These are phyloP conservation scores for Tuber aestivum DNA, from an alignment of 495 filamentous ascomycete species.

Conservation along the genomic window DNA sequence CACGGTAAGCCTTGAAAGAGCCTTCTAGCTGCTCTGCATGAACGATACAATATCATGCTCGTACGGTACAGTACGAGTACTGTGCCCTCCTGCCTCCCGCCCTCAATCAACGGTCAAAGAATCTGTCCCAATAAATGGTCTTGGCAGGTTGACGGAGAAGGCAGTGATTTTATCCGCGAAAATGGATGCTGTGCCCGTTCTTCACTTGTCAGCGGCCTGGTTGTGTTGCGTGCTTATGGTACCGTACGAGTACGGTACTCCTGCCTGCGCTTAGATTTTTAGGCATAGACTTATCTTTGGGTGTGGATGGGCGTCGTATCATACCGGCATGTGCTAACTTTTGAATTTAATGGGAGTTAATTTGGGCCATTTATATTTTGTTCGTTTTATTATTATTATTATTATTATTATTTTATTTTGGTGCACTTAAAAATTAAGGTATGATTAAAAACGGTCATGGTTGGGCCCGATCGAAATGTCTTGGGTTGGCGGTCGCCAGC, in stretches of 20 bases:
- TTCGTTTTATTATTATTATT: too few relatives aligned
- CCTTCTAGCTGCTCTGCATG: background rate
- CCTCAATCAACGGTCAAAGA: background rate
- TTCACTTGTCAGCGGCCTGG: background rate
- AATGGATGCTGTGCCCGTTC: background rate
- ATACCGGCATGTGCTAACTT: background rate
- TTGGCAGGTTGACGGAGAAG: background rate
- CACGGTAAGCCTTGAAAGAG: background rate
- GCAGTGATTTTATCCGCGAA: background rate
- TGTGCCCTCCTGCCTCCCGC: background rate
- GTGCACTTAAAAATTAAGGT: background rate
- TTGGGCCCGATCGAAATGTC: background rate
- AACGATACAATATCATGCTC: too few relatives aligned
- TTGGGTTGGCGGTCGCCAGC: background rate
- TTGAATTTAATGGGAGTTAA: background rate
- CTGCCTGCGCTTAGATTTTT: constrained; percentile 1
- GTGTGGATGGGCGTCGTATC: background rate
- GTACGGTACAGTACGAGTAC: too few relatives aligned
- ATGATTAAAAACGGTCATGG: background rate
- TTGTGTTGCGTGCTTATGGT: background rate
- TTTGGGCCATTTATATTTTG: background rate
- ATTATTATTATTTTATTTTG: background rate
- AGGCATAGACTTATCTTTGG: background rate
- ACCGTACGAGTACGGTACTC: background rate
- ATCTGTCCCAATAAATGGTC: background rate